Percentiles rank a stretch among this genome's conserved stretches.
Evolutionary conservation across 2,329 filamentous ascomycete species (phyloP).

Genomic region (Penicillium capsulatum): DNA sequence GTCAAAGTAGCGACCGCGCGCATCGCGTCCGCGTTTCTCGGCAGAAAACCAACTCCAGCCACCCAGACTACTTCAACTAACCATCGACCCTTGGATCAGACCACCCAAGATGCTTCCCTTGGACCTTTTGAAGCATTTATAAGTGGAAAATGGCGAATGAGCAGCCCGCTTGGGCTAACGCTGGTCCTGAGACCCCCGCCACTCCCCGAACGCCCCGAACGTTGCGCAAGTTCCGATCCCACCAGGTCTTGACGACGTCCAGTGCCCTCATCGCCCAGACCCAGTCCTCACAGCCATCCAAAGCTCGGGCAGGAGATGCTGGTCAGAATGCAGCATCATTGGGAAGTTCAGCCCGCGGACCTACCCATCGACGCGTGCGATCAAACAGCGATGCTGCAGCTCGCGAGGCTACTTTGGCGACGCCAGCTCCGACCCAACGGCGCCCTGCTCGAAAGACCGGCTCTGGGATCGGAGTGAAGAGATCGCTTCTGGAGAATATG

Average conservation of each 20-base stretch:
- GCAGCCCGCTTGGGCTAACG: slow-evolving; percentile 24
- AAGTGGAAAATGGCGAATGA: slow-evolving; percentile 20
- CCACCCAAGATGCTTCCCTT: slow-evolving; percentile 9
- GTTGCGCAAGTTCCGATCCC: slow-evolving; percentile 70
- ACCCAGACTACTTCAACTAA: slow-evolving; percentile 8
- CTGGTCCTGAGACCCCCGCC: slow-evolving; percentile 39
- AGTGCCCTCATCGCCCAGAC: slow-evolving; percentile 60
- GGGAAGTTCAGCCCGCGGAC: slow-evolving; percentile 25
- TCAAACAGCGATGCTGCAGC: slow-evolving; percentile 68
- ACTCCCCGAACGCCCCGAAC: slow-evolving; percentile 64
- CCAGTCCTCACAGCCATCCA: slow-evolving; percentile 21
- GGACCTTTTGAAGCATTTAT: slow-evolving; percentile 6
- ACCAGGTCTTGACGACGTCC: slow-evolving; percentile 61
- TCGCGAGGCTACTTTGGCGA: slow-evolving; percentile 28
- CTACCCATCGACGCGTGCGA: slow-evolving; percentile 52
- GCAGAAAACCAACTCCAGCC: slow-evolving; percentile 25
- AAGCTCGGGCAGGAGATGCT: slow-evolving; percentile 16
- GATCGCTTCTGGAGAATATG: slow-evolving; percentile 63
- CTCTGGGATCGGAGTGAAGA: slow-evolving; percentile 43
- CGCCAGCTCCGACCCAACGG: slow-evolving; percentile 25
- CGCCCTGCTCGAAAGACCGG: slow-evolving; percentile 43
- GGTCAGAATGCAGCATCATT: slow-evolving; percentile 27
- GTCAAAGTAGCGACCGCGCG: no score
- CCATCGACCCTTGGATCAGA: no score
- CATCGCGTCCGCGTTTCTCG: slow-evolving; percentile 19